Evolutionary conservation across 2,329 filamentous ascomycete genomes (phyloP), one percentile per base, ranked within the genome.

Genomic region (Colletotrichum sp.): DNA sequence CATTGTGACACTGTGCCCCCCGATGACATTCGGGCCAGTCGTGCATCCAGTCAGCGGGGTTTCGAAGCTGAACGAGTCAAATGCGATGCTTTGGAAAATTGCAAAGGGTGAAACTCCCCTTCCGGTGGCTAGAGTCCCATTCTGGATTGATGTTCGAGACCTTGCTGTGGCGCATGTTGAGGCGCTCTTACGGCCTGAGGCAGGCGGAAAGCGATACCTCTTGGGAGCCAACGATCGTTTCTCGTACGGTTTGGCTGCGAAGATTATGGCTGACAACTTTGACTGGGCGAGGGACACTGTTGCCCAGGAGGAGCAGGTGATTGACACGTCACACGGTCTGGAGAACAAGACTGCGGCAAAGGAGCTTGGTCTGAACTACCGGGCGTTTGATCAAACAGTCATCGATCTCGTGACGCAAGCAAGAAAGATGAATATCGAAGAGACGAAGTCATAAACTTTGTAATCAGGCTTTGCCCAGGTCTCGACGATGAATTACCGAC

Each of bases 121-220:
- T 1, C 87, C 88, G 0, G 78, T 82, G 3, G 81, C 85, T 1
- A 79, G 83, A 1, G 85, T 88, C 2, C 83, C 84, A 1, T 85
- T 86, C 62, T 89, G 85, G 85, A 84, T 89, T 24, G 88, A 89
- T 75, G 88, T 87, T 1, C 80, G 88, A 7, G 87, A 89, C 77
- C 79, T 89, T 3, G 87, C 88, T 0, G 75, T 79, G 15, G 87
- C 86, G 1, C 88, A 89, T 77, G 84, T 87, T 2, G 83, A 85
- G 59, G 87, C 88, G 2, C 78, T 88, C 4, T 39, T 88, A 15
- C 79, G 78, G 4, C 80, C 81, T 0, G 83, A 84, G 5, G 85
- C 80, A 1, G 84, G 83, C 0, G 84, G 84, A 0, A 86, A 86
- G 77, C 79, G 88, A 59, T 89, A 84, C 73, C 81, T 84, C 2